Conservation (phyloP, 257 asterid genomes). For the Ilex asprella region DNA sequence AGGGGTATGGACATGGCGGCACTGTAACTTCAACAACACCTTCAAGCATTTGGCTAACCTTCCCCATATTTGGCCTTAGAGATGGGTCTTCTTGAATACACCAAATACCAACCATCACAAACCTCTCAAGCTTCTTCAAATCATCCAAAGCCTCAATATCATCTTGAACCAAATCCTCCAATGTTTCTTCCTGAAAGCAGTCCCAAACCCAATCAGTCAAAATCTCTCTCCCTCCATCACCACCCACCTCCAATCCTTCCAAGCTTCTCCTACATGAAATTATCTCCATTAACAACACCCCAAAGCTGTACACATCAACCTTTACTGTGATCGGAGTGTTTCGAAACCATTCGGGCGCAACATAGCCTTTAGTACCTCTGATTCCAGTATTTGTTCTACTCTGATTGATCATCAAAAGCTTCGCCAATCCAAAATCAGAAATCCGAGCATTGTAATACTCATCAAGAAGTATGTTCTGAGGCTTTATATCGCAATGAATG, state of each 20-base stretch:
- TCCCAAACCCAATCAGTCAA: conserved; percentile 50
- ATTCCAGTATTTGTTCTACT: conserved; percentile 30
- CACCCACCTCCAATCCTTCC: conserved; percentile 16
- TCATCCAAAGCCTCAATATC: conserved; percentile 40
- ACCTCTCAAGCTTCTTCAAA: conserved; percentile 21
- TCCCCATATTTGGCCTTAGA: conserved; percentile 51
- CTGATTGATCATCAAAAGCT: conserved; percentile 38
- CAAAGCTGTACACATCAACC: conserved; percentile 59
- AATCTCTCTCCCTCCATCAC: conserved; percentile 17
- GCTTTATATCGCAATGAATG: conserved; percentile 58
- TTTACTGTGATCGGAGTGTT: conserved; percentile 31
- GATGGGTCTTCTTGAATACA: conserved; percentile 57
- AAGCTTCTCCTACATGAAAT: conserved; percentile 30
- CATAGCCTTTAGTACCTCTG: conserved; percentile 57
- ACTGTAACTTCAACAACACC: conserved; percentile 37
- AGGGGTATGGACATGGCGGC: conserved; percentile 39
- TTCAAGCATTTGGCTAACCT: conserved; percentile 47
- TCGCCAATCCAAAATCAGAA: conserved; percentile 58
- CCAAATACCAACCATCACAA: conserved; percentile 56
- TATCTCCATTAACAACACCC: conserved; percentile 46
- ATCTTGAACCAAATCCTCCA: conserved; percentile 25
- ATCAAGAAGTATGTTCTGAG: conserved; percentile 55
- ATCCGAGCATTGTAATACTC: conserved; percentile 35
- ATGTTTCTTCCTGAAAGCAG: conserved; percentile 23
- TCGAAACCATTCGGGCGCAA: conserved; percentile 64